Conservation (phyloP, 1,284 basidiomycete species). For the Sporisorium sorghi region DNA sequence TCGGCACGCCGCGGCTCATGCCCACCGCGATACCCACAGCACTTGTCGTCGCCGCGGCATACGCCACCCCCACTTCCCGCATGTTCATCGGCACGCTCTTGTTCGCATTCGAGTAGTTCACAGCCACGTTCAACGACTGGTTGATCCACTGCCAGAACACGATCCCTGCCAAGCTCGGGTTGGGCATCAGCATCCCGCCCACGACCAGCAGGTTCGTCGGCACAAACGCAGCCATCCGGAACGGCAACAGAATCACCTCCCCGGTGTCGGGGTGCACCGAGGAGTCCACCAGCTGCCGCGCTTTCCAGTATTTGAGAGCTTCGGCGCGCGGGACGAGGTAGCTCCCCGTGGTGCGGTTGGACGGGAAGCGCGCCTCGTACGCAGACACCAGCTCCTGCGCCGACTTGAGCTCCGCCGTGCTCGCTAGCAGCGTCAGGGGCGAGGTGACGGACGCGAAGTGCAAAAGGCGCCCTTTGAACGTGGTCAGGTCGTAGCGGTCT, state of each 20-base stretch:
- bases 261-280: slow-evolving; percentile 72
- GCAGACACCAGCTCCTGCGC: slow-evolving; percentile 43
- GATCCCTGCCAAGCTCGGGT: slow-evolving; percentile 59
- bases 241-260: slow-evolving; percentile 71
- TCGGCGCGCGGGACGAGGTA: slow-evolving; percentile 39
- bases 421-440: slow-evolving; percentile 73
- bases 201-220: slow-evolving; percentile 73
- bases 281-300: slow-evolving; percentile 67
- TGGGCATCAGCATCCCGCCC: slow-evolving; percentile 70
- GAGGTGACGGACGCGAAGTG: slow-evolving; percentile 73
- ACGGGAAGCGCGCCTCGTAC: slow-evolving; percentile 41
- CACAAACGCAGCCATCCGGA: slow-evolving; percentile 73
- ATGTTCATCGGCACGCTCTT: slow-evolving; percentile 72
- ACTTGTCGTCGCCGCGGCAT: slow-evolving; percentile 72
- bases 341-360: slow-evolving; percentile 25
- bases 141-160: slow-evolving; percentile 75
- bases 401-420: slow-evolving; percentile 47
- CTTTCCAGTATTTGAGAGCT: slow-evolving; percentile 55
- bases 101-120: slow-evolving; percentile 72
- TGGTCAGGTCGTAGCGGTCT: slow-evolving; percentile 45
- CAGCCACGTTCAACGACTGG: slow-evolving; percentile 71
- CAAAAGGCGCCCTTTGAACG: slow-evolving; percentile 70
- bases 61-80: slow-evolving; percentile 71
- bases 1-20: slow-evolving; percentile 71
- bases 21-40: slow-evolving; percentile 73